Evolutionary conservation across 164 flowering plant species (phyloP).

Genomic region (Cinnamomum chago): DNA sequence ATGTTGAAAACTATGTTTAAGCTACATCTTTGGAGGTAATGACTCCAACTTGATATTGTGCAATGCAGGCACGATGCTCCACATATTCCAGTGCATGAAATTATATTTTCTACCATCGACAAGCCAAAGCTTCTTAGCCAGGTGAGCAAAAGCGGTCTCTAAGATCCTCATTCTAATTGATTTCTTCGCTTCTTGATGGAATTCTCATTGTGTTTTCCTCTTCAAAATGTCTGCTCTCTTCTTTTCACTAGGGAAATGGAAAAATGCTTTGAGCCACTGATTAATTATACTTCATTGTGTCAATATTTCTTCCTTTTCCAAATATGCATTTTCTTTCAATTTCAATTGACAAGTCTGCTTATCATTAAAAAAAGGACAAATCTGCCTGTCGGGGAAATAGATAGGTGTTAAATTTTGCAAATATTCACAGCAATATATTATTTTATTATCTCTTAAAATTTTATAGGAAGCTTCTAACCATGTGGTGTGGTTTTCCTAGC

Average conservation of each 20-base stretch:
- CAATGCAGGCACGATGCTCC: conserved; percentile 56
- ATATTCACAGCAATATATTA: background rate
- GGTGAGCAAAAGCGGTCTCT: conserved; percentile 32
- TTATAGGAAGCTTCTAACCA: conserved; percentile 17
- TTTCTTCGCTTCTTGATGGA: background rate
- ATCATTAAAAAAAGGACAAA: too few relatives aligned
- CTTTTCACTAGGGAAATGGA: too few relatives aligned
- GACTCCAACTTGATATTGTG: background rate
- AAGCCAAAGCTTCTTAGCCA: conserved; percentile 98
- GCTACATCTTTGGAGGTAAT: background rate
- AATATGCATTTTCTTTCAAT: background rate
- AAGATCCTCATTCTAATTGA: background rate
- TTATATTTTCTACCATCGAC: conserved; percentile 82
- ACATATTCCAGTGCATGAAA: conserved; percentile 65
- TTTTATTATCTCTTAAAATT: background rate
- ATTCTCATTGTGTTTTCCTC: background rate
- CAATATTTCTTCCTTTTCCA: background rate
- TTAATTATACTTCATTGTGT: too few relatives aligned
- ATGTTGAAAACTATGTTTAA: too few relatives aligned
- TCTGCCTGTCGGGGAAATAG: background rate
- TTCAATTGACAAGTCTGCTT: background rate
- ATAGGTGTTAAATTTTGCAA: background rate
- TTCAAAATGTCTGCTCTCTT: background rate
- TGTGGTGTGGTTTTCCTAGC: conserved; percentile 36
- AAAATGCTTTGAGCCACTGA: too few relatives aligned